Conservation (phyloP, 2,329 filamentous ascomycete genomes). For the Rhinocladiella similis region DNA sequence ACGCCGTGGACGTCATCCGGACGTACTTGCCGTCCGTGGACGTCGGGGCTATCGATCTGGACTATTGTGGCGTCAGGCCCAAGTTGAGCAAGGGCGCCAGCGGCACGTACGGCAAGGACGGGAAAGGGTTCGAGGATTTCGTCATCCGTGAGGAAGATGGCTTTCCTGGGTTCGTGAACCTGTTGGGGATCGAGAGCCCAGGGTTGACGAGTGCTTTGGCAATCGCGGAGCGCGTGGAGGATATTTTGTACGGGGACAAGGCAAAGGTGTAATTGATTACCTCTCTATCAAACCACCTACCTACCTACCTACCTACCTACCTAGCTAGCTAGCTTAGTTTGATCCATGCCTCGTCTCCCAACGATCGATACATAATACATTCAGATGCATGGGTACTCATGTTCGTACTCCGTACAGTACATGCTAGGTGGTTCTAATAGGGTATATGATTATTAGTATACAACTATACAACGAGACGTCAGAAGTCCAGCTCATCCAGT, state of each 20-base stretch:
- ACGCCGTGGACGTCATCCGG: constrained; percentile 73
- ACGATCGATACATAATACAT: no score
- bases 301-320: no score
- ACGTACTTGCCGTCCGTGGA: constrained; percentile 77
- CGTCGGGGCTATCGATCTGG: constrained; percentile 64
- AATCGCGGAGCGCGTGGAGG: constrained; percentile 75
- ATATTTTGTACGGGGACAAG: constrained; percentile 49
- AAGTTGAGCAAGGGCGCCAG: constrained; percentile 69
- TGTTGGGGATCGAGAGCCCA: constrained; percentile 90
- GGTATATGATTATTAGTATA: no score
- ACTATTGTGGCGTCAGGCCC: constrained; percentile 90
- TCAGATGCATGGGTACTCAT: no score
- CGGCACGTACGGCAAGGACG: constrained; percentile 53
- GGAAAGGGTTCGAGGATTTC: constrained; percentile 78
- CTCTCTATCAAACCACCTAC: no score
- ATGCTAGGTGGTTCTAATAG: no score
- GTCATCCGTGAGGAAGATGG: constrained; percentile 75
- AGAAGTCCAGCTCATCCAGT: background rate
- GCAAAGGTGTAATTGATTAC: background rate
- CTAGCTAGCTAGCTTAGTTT: no score
- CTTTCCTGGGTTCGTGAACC: constrained; percentile 79
- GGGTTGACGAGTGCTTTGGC: constrained; percentile 85
- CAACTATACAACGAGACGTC: no score
- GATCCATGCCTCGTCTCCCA: no score
- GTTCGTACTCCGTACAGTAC: no score